Evolutionary conservation across 345 rosid genomes (phyloP).

Genomic region (Camelina laxa): DNA sequence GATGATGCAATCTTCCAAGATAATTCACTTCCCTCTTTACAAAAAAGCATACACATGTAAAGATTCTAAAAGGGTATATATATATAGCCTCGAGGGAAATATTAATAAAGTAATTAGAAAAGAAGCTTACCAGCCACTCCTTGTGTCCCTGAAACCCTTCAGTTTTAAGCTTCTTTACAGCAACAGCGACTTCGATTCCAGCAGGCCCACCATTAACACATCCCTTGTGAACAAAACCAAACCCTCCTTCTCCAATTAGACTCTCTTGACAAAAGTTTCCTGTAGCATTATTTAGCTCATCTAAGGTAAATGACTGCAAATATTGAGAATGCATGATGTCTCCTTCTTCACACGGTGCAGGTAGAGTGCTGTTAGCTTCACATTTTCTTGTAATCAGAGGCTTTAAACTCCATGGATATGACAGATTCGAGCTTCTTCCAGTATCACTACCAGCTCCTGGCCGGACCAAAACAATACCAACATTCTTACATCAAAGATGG

Average conservation of each 20-base stretch:
- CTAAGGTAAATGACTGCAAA: constrained; percentile 59
- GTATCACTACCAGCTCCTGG: constrained; percentile 23
- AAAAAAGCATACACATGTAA: background rate
- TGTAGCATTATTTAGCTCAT: constrained; percentile 68
- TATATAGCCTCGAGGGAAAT: background rate
- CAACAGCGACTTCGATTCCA: constrained; percentile 60
- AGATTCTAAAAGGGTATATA: background rate
- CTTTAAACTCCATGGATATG: constrained; percentile 43
- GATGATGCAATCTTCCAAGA: constrained; percentile 80
- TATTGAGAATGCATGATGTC: constrained; percentile 55
- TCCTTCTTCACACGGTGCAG: constrained; percentile 51
- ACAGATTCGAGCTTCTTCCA: constrained; percentile 28
- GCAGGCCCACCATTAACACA: constrained; percentile 66
- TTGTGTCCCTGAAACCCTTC: constrained; percentile 84
- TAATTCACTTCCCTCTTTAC: constrained; percentile 71
- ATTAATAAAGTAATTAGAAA: background rate
- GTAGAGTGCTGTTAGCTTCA: constrained; percentile 37
- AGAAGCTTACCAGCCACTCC: constrained; percentile 79
- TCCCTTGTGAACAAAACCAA: constrained; percentile 83
- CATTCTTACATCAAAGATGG: constrained; percentile 12
- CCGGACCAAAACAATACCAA: constrained; percentile 26
- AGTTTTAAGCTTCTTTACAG: constrained; percentile 75
- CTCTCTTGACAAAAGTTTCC: constrained; percentile 64
- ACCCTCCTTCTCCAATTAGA: constrained; percentile 92
- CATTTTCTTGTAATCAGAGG: constrained; percentile 26